Base-by-base conservation (phyloP, 306 rosid genomes). In the Vigna reflexopilosa region DNA sequence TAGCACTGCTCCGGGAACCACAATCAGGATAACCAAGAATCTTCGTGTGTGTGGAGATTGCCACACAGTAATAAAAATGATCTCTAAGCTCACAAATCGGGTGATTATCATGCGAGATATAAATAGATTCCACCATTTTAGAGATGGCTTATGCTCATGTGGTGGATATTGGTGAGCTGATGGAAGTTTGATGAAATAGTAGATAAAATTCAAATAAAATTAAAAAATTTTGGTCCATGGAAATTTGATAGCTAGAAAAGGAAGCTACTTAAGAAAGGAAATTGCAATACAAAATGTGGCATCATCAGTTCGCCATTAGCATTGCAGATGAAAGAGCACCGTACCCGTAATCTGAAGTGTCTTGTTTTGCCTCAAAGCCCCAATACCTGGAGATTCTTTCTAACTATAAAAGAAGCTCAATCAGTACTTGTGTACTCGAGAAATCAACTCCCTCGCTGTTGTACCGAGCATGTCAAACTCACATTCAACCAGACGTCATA, bases 41-140 rank as follows among this genome's bases (percentile, higher is more conserved):
- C 93, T 87, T 62, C 88, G 88, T 49, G 84, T 87, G 50, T 88
- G 91, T 79, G 85, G 78, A 30, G 89, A 88, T 80, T 82, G 91
- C 76, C 92, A 90, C 80, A 80, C 81, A 1, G 88, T 86, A 66
- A 83, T 80, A 6, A 85, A 87, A 85, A 75, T 87, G 81, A 83
- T 86, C 55, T 87, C 90, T 45, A 84, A 81, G 81, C 77, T 87
- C 61, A 67, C 19, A 22, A 26, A 48, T 79, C 52, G 83, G 78
- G 89, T 84, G 70, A 89, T 89, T 50, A 80, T 89, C 30, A 84
- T 87, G 91, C 83, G 87, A 83, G 88, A 87, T 86, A 89, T 79
- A 70, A 81, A 55, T 59, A 86, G 93, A 80, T 85, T 87, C 77
- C 89, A 91, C 86, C 87, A 83, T 74, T 89, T 86, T 78, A 82